Percentiles rank a stretch among this genome's conserved stretches.
phyloP scores from a whole-genome alignment of 495 filamentous ascomycete genomes.

The Durotheca rogersii region DNA sequence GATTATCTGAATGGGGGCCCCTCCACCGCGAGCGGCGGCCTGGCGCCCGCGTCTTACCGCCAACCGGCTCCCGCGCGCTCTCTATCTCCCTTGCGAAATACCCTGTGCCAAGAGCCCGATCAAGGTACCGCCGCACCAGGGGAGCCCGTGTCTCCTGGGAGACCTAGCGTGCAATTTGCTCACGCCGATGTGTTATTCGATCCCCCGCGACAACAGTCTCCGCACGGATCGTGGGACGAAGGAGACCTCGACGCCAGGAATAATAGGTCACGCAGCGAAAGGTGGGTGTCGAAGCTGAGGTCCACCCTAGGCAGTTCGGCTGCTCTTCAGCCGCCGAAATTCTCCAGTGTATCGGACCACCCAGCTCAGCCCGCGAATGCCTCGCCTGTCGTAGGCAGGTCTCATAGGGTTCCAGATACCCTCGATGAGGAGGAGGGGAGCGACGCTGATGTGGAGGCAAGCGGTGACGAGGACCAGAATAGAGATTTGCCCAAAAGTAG shows the following conservation, averaged over 20 bases:
- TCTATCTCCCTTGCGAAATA: constrained; percentile 19
- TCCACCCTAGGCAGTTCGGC: constrained; percentile 51
- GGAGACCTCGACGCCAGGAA: constrained; percentile 59
- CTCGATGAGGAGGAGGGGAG: constrained; percentile 61
- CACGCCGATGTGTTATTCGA: constrained; percentile 49
- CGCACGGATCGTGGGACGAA: constrained; percentile 58
- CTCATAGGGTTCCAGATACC: constrained; percentile 46
- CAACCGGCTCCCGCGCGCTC: constrained; percentile 20
- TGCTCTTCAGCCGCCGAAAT: constrained; percentile 49
- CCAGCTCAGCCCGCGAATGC: constrained; percentile 42
- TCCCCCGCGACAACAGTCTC: constrained; percentile 47
- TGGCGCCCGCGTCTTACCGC: constrained; percentile 6
- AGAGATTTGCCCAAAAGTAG: constrained; percentile 50
- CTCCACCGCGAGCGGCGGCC: constrained; percentile 22
- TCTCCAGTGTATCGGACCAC: constrained; percentile 34
- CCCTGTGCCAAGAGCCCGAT: constrained; percentile 5
- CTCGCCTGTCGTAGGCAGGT: constrained; percentile 48
- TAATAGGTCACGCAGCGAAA: constrained; percentile 57
- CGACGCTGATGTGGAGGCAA: constrained; percentile 79
- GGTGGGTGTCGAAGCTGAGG: constrained; percentile 68
- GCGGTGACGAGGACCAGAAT: constrained; percentile 52
- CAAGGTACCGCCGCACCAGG: constrained; percentile 18
- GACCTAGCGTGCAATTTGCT: constrained; percentile 67
- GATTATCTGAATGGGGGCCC: constrained; percentile 49
- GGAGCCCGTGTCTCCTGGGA: constrained; percentile 39